phyloP scores from a whole-genome alignment of 78 protist species.

The Planoprotostelium fungivorum region DNA sequence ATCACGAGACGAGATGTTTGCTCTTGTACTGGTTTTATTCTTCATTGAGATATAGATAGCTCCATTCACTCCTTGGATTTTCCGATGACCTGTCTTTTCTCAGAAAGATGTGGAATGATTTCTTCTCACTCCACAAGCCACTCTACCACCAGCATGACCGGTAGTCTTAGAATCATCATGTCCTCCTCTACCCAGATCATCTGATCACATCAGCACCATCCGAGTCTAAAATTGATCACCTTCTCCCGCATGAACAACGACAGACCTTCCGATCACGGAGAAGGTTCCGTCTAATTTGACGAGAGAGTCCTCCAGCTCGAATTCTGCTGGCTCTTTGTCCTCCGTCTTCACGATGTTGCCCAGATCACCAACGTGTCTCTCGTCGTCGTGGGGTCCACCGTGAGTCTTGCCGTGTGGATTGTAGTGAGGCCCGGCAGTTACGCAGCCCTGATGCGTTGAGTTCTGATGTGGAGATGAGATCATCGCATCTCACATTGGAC shows the following conservation, averaged over 20 bases:
- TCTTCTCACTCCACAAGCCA: no score
- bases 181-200: constrained; percentile 76
- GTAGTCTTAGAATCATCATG: constrained; percentile 63
- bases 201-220: constrained; percentile 27
- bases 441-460: constrained; percentile 29
- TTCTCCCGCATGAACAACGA: constrained; percentile 23
- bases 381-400: constrained; percentile 46
- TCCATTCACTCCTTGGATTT: no score
- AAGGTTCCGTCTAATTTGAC: constrained; percentile 31
- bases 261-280: constrained; percentile 56
- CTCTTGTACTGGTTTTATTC: no score
- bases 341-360: constrained; percentile 55
- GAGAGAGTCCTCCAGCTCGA: constrained; percentile 23
- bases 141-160: constrained; percentile 79
- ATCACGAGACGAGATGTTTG: no score
- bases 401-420: constrained; percentile 57
- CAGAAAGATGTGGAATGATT: no score
- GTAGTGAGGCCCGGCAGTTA: constrained; percentile 49
- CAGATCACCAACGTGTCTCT: constrained; percentile 60
- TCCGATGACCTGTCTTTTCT: no score
- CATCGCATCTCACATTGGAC: constrained; percentile 18
- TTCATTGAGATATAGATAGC: no score
- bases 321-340: constrained; percentile 16
- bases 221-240: background rate
- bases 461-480: no score